Percentiles rank a stretch among this genome's conserved stretches.
These are phyloP conservation scores for Crucihimalaya himalaica DNA, from an alignment of 345 rosid genomes.

Conservation along the genomic window DNA sequence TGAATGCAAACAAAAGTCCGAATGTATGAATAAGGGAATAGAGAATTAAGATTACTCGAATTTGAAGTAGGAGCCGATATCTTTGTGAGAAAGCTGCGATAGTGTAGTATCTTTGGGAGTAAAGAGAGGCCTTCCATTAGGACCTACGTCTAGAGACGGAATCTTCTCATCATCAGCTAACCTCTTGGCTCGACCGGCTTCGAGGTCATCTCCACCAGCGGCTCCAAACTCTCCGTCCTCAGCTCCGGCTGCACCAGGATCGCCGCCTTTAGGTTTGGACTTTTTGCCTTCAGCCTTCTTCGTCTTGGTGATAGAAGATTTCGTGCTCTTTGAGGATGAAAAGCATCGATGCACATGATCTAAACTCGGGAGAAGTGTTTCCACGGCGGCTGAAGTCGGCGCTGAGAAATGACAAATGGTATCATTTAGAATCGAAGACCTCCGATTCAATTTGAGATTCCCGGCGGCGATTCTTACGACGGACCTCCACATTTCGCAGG, in stretches of 20 bases:
- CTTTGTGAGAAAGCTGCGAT: conserved; percentile 64
- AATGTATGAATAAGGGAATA: background rate
- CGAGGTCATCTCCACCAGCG: conserved; percentile 45
- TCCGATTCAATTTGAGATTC: conserved; percentile 20
- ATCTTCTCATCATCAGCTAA: conserved; percentile 66
- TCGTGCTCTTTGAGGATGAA: conserved; percentile 45
- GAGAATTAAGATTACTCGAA: conserved; percentile 48
- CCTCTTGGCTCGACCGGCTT: conserved; percentile 55
- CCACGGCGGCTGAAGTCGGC: conserved; percentile 12
- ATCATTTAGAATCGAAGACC: conserved; percentile 8
- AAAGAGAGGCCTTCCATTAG: conserved; percentile 72
- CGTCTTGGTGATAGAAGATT: conserved; percentile 35
- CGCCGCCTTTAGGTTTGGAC: conserved; percentile 45
- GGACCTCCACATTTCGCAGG: conserved; percentile 35
- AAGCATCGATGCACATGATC: conserved; percentile 34
- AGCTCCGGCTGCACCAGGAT: conserved; percentile 39
- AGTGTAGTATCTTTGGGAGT: conserved; percentile 57
- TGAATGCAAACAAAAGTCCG: background rate
- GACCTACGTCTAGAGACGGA: conserved; percentile 71
- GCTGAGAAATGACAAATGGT: conserved; percentile 25
- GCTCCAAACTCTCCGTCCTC: conserved; percentile 42
- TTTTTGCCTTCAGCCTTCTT: conserved; percentile 57
- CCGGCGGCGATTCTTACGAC: conserved; percentile 23
- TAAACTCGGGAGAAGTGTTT: conserved; percentile 19
- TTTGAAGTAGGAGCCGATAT: conserved; percentile 72